Conservation (phyloP, 2,329 filamentous ascomycete genomes). For the Claviceps digitariae region DNA sequence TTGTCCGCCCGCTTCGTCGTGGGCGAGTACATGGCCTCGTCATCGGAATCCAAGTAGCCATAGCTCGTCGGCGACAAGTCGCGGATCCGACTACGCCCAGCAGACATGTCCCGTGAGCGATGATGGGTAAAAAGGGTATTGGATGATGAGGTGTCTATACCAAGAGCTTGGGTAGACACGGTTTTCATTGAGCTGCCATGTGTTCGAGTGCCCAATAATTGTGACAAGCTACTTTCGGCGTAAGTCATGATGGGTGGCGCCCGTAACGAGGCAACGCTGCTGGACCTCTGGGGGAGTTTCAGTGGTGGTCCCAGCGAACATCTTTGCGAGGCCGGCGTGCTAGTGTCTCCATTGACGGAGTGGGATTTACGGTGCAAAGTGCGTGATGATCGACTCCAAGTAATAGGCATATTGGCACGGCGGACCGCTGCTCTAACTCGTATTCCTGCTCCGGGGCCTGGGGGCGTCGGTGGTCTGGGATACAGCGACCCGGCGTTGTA, state of each 20-base stretch:
- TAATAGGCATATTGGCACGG: background rate
- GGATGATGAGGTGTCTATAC: background rate
- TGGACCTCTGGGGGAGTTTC: conserved; percentile 8
- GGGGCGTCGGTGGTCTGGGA: conserved; percentile 19
- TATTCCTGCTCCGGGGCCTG: conserved; percentile 8
- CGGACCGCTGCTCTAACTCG: background rate
- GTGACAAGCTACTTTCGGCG: background rate
- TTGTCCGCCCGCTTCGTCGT: conserved; percentile 6
- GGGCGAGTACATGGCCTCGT: conserved; percentile 6
- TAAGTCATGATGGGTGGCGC: background rate
- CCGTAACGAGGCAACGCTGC: background rate
- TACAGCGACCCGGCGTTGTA: conserved; percentile 10
- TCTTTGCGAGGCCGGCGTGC: conserved; percentile 1
- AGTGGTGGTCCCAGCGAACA: conserved; percentile 9
- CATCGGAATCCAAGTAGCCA: conserved; percentile 1
- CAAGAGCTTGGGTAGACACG: background rate
- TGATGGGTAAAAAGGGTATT: background rate
- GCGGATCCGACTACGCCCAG: background rate
- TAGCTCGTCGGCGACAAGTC: conserved; percentile 7
- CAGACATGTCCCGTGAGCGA: background rate
- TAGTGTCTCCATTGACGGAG: conserved; percentile 10
- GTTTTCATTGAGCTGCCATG: background rate
- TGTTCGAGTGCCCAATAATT: background rate
- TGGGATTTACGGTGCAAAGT: conserved; percentile 12
- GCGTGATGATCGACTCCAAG: conserved; percentile 1